A percentile compares a stretch with the other conserved stretches of the same genome.
These are phyloP conservation scores for Diplosphaera chodatii DNA, from an alignment of 139 green algal genomes.

Conservation along the genomic window DNA sequence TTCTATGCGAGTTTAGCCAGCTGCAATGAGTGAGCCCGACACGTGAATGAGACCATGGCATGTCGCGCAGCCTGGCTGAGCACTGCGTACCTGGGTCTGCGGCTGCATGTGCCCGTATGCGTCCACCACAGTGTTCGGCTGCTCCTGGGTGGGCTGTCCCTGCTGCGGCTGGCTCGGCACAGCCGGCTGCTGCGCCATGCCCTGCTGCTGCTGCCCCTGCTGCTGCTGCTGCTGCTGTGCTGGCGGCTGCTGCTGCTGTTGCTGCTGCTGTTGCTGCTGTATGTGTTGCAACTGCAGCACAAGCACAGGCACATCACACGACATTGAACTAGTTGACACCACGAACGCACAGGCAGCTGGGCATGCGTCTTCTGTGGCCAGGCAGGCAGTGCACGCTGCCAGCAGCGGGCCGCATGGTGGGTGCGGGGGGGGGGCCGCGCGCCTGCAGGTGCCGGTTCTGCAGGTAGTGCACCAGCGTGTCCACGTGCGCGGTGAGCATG, in stretches of 20 bases:
- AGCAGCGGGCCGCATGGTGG: too few species aligned
- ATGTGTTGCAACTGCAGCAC: too few species aligned
- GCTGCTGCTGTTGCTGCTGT: conserved; percentile 38
- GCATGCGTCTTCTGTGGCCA: too few species aligned
- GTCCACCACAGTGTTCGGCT: neutral
- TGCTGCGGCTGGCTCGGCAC: conserved; percentile 17
- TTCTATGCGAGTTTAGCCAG: too few species aligned
- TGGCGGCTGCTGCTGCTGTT: conserved; percentile 2
- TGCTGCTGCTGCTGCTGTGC: conserved; percentile 12
- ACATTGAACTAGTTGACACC: too few species aligned
- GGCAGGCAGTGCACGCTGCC: too few species aligned
- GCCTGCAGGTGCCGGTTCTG: conserved; percentile 24
- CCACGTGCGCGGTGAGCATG: conserved; percentile 50
- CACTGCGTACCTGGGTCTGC: neutral
- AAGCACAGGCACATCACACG: too few species aligned
- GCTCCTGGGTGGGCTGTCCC: conserved; percentile 10
- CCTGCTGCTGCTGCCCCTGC: conserved; percentile 16
- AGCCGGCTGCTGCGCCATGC: neutral
- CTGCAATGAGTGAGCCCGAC: too few species aligned
- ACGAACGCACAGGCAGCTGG: too few species aligned
- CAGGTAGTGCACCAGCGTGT: conserved; percentile 62
- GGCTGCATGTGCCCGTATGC: conserved; percentile 10
- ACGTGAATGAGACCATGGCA: too few species aligned
- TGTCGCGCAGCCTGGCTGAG: too few species aligned
- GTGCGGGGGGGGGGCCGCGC: too few species aligned